Evolutionary conservation across 2,329 filamentous ascomycete species (phyloP), one percentile per base, ranked within the genome.

Genomic region (Aureobasidium melanogenum): DNA sequence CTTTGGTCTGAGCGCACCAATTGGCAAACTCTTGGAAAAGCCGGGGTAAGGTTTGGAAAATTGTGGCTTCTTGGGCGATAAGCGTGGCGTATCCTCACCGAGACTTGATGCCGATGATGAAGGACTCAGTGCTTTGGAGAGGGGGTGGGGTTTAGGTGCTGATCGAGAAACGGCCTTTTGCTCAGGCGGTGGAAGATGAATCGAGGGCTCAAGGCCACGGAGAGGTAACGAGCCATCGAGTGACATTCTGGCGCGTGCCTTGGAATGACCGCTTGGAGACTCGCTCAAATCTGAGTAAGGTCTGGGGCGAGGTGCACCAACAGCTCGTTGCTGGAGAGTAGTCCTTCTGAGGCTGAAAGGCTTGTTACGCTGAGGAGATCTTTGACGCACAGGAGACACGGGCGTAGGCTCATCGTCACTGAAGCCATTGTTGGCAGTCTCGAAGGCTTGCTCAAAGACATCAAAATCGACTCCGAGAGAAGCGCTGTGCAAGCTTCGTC

Each of bases 91-190:
- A 43, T 93, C 90, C 64, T 92, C 89, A 0, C 81, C 80, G 46
- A 93, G 72, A 69, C 87, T 94, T 6, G 90, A 93, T 58, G 82
- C 85, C 2, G 91, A 95, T 0, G 90, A 93, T 0, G 91, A 96
- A 3, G 91, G 91, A 0, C 89, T 95, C 67, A 97, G 80, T 0
- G 90, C 89, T 64, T 91, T 85, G 7, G 93, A 96, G 24, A 97
- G 79, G 22, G 93, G 93, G 71, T 97, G 93, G 19, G 88, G 80
- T 46, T 79, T 77, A 46, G 75, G 68, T 30, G 75, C 74, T 56
- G 73, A 72, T 56, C 74, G 67, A 56, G 67, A 68, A 22, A 55
- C 15, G 26, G 64, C 63, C 64, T 69, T 71, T 57, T 70, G 70
- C n/a, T 63, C 60, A 26, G 69, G 66, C 12, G 69, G 68, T 26